These are phyloP conservation scores for Citrullus amarus DNA, from an alignment of 306 rosid genomes.

Conservation along the genomic window DNA sequence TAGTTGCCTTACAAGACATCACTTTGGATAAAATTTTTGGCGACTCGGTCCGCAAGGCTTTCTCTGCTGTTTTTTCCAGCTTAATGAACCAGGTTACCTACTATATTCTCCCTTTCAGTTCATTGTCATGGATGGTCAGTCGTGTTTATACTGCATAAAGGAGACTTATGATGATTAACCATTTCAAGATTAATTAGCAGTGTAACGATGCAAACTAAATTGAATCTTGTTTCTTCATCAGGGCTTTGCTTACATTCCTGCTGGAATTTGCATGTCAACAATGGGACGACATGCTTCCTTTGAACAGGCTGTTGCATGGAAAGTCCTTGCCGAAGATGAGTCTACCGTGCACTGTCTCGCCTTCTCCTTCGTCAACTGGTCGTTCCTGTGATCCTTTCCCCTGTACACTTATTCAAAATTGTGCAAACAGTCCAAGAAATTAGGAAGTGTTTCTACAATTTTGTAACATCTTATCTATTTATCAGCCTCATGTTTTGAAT, in stretches of 20 bases:
- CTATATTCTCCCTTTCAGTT: neutral
- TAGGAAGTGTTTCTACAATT: neutral
- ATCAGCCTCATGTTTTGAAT: neutral
- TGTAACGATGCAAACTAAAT: neutral
- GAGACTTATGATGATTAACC: neutral
- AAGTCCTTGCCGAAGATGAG: slow-evolving; percentile 69
- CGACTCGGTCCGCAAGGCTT: slow-evolving; percentile 64
- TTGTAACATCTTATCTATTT: neutral
- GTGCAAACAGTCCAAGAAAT: neutral
- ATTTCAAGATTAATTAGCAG: neutral
- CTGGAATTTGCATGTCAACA: slow-evolving; percentile 83
- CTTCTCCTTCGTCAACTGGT: slow-evolving; percentile 85
- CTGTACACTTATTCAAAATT: neutral
- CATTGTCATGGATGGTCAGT: neutral
- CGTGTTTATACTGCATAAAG: neutral
- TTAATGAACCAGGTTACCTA: slow-evolving; percentile 69
- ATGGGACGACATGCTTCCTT: slow-evolving; percentile 80
- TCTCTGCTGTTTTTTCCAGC: slow-evolving; percentile 65
- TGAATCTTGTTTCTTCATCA: slow-evolving; percentile 6
- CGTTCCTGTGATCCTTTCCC: slow-evolving; percentile 54
- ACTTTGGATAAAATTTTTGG: slow-evolving; percentile 78
- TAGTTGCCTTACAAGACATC: slow-evolving; percentile 86
- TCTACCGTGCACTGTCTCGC: slow-evolving; percentile 73
- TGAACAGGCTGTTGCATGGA: slow-evolving; percentile 88
- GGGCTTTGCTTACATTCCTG: slow-evolving; percentile 76